A percentile compares a stretch with the other conserved stretches of the same genome.
Evolutionary conservation across 805 yeast genomes (phyloP).

Genomic region (Vanderwaltozyma verrucispora): DNA sequence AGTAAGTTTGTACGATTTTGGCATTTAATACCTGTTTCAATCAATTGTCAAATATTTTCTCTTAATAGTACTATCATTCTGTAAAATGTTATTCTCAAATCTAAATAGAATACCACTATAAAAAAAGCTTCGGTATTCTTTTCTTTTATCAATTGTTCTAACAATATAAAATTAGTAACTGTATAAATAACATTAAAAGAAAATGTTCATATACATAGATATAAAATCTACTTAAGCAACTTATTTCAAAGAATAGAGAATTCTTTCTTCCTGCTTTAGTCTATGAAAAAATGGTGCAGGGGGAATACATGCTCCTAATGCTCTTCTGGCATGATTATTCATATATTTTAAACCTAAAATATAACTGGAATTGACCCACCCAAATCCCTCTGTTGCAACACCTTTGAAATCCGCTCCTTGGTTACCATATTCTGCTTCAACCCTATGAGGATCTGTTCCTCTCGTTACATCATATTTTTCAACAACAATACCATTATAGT

Average conservation of each 20-base stretch:
- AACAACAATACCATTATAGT: slow-evolving; percentile 87
- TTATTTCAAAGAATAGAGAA: slow-evolving; percentile 24
- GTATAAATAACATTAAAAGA: no score
- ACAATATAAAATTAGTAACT: no score
- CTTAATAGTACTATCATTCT: no score
- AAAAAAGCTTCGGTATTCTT: no score
- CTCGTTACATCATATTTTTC: slow-evolving; percentile 89
- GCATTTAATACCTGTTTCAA: no score
- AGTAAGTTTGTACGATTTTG: no score
- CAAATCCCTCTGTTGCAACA: slow-evolving; percentile 93
- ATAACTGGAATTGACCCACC: slow-evolving; percentile 94
- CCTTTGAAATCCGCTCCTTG: slow-evolving; percentile 91
- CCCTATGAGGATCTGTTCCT: slow-evolving; percentile 77
- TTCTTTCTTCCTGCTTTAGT: slow-evolving; percentile 35
- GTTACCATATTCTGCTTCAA: slow-evolving; percentile 93
- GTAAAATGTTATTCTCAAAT: no score
- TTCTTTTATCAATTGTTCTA: no score
- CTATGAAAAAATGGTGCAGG: slow-evolving; percentile 52
- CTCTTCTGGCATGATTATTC: slow-evolving; percentile 57
- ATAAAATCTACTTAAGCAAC: no score
- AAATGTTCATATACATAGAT: no score
- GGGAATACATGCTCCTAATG: slow-evolving; percentile 69
- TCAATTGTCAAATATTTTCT: no score
- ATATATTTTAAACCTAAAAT: slow-evolving; percentile 59
- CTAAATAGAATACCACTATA: no score